A percentile compares a stretch with the other conserved stretches of the same genome.
These are phyloP conservation scores for Penicillium malachiteum DNA, from an alignment of 495 filamentous ascomycete species.

Conservation along the genomic window DNA sequence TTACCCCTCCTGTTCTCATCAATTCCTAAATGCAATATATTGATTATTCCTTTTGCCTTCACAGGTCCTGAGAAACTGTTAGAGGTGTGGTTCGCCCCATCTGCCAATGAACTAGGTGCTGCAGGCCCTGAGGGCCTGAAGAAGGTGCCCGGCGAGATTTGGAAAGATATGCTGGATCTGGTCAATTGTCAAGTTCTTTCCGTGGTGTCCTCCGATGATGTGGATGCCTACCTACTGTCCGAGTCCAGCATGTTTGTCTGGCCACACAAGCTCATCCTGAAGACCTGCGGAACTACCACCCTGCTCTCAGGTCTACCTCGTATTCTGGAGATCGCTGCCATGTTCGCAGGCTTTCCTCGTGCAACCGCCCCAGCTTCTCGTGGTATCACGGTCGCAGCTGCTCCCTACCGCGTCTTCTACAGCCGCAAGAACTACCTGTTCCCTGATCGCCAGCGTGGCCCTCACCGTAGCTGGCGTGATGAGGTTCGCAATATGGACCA, in stretches of 20 bases:
- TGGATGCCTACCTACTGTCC: slow-evolving; percentile 96
- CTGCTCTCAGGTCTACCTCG: slow-evolving; percentile 83
- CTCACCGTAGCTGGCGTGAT: slow-evolving; percentile 95
- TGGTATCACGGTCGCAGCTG: slow-evolving; percentile 68
- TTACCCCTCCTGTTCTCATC: not conserved
- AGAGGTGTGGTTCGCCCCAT: slow-evolving; percentile 96
- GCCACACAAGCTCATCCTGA: slow-evolving; percentile 96
- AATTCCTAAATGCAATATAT: not conserved
- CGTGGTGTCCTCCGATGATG: slow-evolving; percentile 87
- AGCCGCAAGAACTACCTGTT: slow-evolving; percentile 98
- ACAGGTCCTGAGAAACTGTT: slow-evolving; percentile 93
- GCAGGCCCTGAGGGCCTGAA: slow-evolving; percentile 79
- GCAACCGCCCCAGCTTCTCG: slow-evolving; percentile 47
- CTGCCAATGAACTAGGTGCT: slow-evolving; percentile 68
- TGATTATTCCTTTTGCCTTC: not conserved
- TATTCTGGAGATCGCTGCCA: slow-evolving; percentile 85
- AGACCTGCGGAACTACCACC: slow-evolving; percentile 98
- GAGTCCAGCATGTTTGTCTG: slow-evolving; percentile 99
- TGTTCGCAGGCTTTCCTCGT: slow-evolving; percentile 81
- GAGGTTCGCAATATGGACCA: slow-evolving; percentile 90
- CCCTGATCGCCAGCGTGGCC: slow-evolving; percentile 89
- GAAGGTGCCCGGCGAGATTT: slow-evolving; percentile 75
- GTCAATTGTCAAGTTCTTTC: slow-evolving; percentile 99
- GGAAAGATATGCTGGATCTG: slow-evolving; percentile 96
- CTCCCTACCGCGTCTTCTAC: slow-evolving; percentile 96